phyloP scores from a whole-genome alignment of 352 stramenopile genomes.

The Phytophthora lateralis region DNA sequence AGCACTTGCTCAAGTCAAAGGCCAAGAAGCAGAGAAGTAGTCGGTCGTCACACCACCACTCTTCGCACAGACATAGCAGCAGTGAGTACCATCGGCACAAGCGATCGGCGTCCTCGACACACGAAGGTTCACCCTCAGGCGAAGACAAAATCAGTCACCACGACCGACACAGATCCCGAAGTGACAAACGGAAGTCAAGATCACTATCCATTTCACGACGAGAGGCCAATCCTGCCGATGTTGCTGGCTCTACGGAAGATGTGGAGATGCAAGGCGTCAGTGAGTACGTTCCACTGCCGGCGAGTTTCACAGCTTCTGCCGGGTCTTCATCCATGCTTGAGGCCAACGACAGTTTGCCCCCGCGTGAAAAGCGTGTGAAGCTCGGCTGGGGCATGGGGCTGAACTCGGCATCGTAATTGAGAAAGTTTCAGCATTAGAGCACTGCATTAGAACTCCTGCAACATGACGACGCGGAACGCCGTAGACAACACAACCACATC shows the following conservation, averaged over 20 bases:
- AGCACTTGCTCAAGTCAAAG: constrained; percentile 56
- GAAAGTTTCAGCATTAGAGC: constrained; percentile 5
- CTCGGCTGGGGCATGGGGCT: constrained; percentile 86
- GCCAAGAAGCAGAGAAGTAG: constrained; percentile 38
- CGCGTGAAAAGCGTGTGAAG: constrained; percentile 61
- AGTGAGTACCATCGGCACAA: constrained; percentile 36
- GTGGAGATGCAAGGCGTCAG: constrained; percentile 39
- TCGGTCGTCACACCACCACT: constrained; percentile 26
- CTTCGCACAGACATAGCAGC: constrained; percentile 27
- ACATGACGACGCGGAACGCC: constrained; percentile 1
- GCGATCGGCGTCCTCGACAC: constrained; percentile 25
- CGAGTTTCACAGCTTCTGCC: constrained; percentile 45
- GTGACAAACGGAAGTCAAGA: constrained; percentile 39
- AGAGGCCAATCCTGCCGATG: constrained; percentile 14
- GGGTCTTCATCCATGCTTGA: constrained; percentile 16
- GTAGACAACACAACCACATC: constrained; percentile 25
- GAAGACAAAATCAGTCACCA: constrained; percentile 28
- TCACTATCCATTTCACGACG: constrained; percentile 26
- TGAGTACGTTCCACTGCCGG: constrained; percentile 58
- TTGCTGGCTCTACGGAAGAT: constrained; percentile 14
- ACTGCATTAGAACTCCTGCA: constrained; percentile 1
- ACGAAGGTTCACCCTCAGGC: constrained; percentile 16
- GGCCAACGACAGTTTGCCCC: constrained; percentile 20
- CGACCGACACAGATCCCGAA: constrained; percentile 30
- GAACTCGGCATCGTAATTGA: constrained; percentile 34